These are phyloP conservation scores for Iris pallida DNA, from an alignment of 116 monocot species.

Conservation along the genomic window DNA sequence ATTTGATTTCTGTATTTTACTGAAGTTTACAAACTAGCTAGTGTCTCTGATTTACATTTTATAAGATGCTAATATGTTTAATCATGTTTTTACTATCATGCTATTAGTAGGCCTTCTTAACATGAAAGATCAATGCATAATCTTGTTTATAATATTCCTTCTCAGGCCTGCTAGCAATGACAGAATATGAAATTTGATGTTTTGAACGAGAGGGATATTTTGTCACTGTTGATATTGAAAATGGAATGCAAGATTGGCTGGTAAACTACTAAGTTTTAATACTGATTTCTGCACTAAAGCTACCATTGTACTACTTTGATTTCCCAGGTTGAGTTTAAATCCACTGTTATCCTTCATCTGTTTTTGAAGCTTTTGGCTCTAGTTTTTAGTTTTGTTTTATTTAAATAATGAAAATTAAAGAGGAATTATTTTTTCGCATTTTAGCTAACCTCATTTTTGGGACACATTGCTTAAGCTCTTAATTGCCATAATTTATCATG, in stretches of 20 bases:
- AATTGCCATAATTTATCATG: too few species aligned
- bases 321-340: neutral
- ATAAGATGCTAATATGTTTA: neutral
- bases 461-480: too few species aligned
- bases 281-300: neutral
- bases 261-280: slow-evolving; percentile 25
- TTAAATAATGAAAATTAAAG: too few species aligned
- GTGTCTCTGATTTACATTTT: too few species aligned
- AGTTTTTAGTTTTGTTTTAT: too few species aligned
- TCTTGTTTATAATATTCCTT: neutral
- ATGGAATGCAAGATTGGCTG: slow-evolving; percentile 97
- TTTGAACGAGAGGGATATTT: slow-evolving; percentile 90
- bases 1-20: neutral
- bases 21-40: neutral
- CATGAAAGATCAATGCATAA: neutral
- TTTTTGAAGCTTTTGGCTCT: neutral
- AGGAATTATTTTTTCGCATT: too few species aligned
- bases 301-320: neutral
- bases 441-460: too few species aligned
- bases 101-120: neutral
- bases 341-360: neutral
- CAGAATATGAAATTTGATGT: slow-evolving; percentile 93
- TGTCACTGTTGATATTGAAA: slow-evolving; percentile 96
- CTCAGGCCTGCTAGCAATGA: slow-evolving; percentile 93
- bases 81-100: neutral